Conservation (phyloP, 192 early-diverging fungal genomes). For the Geranomyces variabilis region DNA sequence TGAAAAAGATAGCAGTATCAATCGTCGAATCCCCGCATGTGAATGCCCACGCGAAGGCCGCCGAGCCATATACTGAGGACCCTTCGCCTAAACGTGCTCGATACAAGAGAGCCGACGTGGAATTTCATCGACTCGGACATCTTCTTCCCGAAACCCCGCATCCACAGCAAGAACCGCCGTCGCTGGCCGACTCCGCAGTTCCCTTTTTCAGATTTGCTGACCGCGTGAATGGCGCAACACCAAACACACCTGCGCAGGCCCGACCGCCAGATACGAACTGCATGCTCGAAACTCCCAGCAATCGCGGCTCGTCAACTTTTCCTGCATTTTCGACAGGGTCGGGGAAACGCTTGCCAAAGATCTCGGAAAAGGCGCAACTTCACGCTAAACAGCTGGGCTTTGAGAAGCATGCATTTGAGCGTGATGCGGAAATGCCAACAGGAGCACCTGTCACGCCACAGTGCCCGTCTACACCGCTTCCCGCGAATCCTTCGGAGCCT, state of each 20-base stretch:
- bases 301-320: neutral
- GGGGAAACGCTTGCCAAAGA: constrained; percentile 4
- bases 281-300: neutral
- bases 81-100: no score
- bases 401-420: neutral
- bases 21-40: no score
- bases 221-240: neutral
- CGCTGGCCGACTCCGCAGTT: neutral
- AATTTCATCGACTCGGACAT: no score
- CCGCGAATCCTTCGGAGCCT: no score
- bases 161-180: neutral
- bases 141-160: neutral
- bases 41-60: no score
- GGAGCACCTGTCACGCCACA: neutral
- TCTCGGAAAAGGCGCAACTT: neutral
- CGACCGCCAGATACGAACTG: no score
- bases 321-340: neutral
- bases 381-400: neutral
- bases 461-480: no score
- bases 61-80: no score
- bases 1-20: no score
- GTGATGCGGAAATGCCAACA: neutral
- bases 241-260: no score
- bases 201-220: neutral
- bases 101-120: no score